Evolutionary conservation across 106 monocot species (phyloP).

Genomic region (Acanthochlamys bracteata): DNA sequence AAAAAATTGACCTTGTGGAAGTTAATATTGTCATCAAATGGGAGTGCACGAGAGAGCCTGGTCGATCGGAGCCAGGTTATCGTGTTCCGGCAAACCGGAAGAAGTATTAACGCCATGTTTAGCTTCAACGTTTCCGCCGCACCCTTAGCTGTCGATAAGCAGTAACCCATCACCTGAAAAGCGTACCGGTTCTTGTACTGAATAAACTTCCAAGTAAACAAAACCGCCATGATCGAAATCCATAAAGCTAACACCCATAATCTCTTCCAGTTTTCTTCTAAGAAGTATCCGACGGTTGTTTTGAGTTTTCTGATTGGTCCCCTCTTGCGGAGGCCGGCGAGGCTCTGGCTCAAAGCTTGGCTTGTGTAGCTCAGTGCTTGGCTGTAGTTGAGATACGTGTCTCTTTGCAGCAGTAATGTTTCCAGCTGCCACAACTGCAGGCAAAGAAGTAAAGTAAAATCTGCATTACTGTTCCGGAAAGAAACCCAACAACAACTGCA

Average conservation of each 20-base stretch:
- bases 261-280: constrained; percentile 83
- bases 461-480: no score
- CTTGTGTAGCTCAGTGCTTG: constrained; percentile 86
- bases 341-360: constrained; percentile 90
- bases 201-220: constrained; percentile 88
- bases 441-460: background rate
- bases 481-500: no score
- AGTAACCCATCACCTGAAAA: constrained; percentile 88
- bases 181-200: constrained; percentile 62
- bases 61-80: constrained; percentile 82
- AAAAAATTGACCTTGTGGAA: constrained; percentile 71
- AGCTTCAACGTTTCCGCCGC: constrained; percentile 93
- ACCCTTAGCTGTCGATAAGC: constrained; percentile 77
- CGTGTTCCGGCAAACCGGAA: constrained; percentile 85
- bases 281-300: constrained; percentile 53
- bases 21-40: constrained; percentile 94
- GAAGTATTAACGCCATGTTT: constrained; percentile 84
- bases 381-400: constrained; percentile 90
- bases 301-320: constrained; percentile 56
- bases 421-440: constrained; percentile 90
- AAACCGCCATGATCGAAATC: constrained; percentile 43
- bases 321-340: constrained; percentile 42
- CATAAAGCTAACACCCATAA: constrained; percentile 70
- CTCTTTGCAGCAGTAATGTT: constrained; percentile 77
- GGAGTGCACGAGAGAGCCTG: constrained; percentile 27